Conservation (phyloP, 2,329 filamentous ascomycete genomes). For the Colletotrichum sp. region DNA sequence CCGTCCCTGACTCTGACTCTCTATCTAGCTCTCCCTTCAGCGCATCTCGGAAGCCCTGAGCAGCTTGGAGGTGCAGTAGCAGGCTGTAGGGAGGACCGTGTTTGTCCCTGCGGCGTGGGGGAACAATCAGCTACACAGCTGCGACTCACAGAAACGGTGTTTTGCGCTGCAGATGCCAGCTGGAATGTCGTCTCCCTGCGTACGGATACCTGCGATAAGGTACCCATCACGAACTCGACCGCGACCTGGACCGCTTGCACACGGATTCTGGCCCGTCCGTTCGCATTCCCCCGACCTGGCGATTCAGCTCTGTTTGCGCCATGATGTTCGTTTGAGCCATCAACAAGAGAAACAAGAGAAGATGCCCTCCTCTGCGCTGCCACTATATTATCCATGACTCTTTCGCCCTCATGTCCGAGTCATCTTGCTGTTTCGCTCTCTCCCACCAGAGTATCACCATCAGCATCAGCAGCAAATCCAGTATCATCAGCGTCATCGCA, state of each 20-base stretch:
- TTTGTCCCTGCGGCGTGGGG: constrained; percentile 15
- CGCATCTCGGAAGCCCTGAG: background rate
- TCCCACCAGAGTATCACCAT: background rate
- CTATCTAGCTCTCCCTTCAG: background rate
- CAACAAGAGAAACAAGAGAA: background rate
- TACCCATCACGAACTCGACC: background rate
- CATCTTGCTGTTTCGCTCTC: constrained; percentile 7
- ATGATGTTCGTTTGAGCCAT: background rate
- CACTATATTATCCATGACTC: constrained; percentile 15
- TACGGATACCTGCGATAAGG: background rate
- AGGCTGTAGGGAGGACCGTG: background rate
- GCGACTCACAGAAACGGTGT: background rate
- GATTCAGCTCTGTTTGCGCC: constrained; percentile 12
- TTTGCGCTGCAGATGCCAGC: background rate
- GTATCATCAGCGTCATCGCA: constrained; percentile 2
- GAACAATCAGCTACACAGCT: background rate
- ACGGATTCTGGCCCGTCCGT: constrained; percentile 6
- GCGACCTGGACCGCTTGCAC: constrained; percentile 6
- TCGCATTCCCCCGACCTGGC: constrained; percentile 2
- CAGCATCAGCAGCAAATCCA: background rate
- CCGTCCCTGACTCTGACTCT: background rate
- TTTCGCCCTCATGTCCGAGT: constrained; percentile 4
- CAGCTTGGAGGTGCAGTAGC: background rate
- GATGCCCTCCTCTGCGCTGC: background rate
- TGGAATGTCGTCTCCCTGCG: constrained; percentile 17